Percentiles rank a stretch among this genome's conserved stretches.
These are phyloP conservation scores for Eucalyptus pauciflora DNA, from an alignment of 345 rosid species.

Conservation along the genomic window DNA sequence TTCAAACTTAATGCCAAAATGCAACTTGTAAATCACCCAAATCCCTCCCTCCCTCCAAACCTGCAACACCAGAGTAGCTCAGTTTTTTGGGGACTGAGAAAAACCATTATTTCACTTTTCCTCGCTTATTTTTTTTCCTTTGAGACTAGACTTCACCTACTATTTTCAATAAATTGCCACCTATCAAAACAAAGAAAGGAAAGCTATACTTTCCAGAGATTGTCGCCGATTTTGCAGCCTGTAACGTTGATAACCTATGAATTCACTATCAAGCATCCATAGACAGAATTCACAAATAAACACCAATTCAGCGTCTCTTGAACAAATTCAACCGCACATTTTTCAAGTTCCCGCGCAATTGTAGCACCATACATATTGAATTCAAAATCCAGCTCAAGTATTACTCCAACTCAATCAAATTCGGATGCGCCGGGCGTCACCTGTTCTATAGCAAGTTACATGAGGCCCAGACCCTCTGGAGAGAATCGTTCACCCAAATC, in stretches of 20 bases:
- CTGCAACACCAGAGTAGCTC: too few species aligned
- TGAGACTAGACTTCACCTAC: not conserved
- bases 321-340: not conserved
- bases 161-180: not conserved
- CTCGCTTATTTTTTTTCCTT: not conserved
- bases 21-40: not conserved
- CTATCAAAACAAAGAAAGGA: not conserved
- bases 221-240: not conserved
- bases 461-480: too few species aligned
- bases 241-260: not conserved
- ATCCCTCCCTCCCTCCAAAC: too few species aligned
- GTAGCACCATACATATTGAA: not conserved
- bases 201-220: not conserved
- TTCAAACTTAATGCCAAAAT: not conserved
- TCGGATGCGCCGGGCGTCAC: accelerated
- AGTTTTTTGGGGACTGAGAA: too few species aligned
- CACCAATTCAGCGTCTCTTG: accelerated
- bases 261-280: too few species aligned
- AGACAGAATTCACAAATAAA: not conserved
- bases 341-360: not conserved
- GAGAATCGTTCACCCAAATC: too few species aligned
- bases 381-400: not conserved
- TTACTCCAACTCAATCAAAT: too few species aligned
- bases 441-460: too few species aligned
- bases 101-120: too few species aligned